phyloP scores from a whole-genome alignment of 306 rosid species.

The Amphicarpaea edgeworthii region DNA sequence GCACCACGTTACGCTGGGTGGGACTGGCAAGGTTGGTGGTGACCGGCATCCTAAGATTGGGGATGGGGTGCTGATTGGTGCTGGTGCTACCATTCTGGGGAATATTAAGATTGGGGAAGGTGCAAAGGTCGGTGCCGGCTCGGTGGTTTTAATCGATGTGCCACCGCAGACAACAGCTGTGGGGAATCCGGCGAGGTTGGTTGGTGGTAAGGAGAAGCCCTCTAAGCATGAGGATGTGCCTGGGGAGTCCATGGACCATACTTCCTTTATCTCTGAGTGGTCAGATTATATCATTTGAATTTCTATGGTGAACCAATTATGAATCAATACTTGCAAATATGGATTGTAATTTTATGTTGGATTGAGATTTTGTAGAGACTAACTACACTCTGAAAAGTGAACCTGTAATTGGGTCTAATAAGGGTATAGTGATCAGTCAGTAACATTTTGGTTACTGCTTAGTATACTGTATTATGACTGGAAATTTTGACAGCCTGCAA shows the following conservation, averaged over 20 bases:
- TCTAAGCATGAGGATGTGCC: constrained; percentile 82
- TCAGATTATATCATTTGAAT: constrained; percentile 81
- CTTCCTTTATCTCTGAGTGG: constrained; percentile 94
- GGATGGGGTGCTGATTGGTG: constrained; percentile 93
- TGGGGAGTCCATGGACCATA: constrained; percentile 96
- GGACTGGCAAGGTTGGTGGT: constrained; percentile 92
- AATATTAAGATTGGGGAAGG: constrained; percentile 92
- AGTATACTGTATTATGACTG: background rate
- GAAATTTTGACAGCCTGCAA: background rate
- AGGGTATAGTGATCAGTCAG: background rate
- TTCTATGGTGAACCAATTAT: background rate
- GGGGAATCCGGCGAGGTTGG: constrained; percentile 91
- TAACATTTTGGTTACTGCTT: constrained; percentile 2
- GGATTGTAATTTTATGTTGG: background rate
- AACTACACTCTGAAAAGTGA: constrained; percentile 5
- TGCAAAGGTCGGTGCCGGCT: constrained; percentile 90
- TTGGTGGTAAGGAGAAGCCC: constrained; percentile 93
- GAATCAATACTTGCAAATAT: background rate
- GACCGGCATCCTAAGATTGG: constrained; percentile 95
- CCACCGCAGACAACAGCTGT: constrained; percentile 75
- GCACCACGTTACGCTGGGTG: constrained; percentile 95
- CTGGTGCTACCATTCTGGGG: constrained; percentile 91
- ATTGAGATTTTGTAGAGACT: constrained; percentile 24
- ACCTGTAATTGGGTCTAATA: constrained; percentile 11
- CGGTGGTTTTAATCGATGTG: constrained; percentile 90